Conservation (phyloP, 2,329 filamentous ascomycete species). For the Tympanopsis confertula region DNA sequence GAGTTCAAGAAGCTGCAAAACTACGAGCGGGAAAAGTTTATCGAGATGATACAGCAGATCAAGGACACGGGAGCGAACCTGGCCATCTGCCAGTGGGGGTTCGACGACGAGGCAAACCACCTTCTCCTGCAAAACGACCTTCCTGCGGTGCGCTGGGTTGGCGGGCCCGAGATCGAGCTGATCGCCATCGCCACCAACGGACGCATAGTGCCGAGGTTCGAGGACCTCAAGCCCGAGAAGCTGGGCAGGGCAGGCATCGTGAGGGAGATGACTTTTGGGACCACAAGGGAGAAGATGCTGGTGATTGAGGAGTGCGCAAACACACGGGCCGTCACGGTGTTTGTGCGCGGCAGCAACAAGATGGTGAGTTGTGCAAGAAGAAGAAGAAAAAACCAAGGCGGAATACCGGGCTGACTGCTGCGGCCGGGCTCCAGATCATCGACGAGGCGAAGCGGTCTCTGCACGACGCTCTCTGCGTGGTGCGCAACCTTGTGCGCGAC, state of each 20-base stretch:
- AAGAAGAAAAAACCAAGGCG: not conserved
- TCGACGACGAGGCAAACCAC: slow-evolving; percentile 98
- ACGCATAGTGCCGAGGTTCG: slow-evolving; percentile 91
- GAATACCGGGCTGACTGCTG: slow-evolving; percentile 7
- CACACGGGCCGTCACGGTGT: slow-evolving; percentile 88
- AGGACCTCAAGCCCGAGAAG: slow-evolving; percentile 84
- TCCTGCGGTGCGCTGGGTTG: slow-evolving; percentile 94
- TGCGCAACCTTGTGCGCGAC: slow-evolving; percentile 88
- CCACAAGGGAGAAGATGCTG: slow-evolving; percentile 97
- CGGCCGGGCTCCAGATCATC: slow-evolving; percentile 61
- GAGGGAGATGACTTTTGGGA: slow-evolving; percentile 90
- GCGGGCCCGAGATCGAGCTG: slow-evolving; percentile 92
- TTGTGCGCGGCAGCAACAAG: slow-evolving; percentile 96
- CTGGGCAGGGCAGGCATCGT: slow-evolving; percentile 82
- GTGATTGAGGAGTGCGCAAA: slow-evolving; percentile 99
- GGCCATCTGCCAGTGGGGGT: slow-evolving; percentile 98
- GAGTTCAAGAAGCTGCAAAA: slow-evolving; percentile 96
- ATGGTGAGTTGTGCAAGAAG: slow-evolving; percentile 55
- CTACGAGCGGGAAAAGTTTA: slow-evolving; percentile 92
- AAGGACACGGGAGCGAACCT: slow-evolving; percentile 95
- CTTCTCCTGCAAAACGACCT: slow-evolving; percentile 90
- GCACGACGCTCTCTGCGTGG: slow-evolving; percentile 93
- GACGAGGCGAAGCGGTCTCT: slow-evolving; percentile 96
- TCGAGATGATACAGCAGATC: slow-evolving; percentile 97
- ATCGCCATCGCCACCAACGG: slow-evolving; percentile 98